Conservation (phyloP, 1,284 basidiomycete species). For the Polyporus tsugae region DNA sequence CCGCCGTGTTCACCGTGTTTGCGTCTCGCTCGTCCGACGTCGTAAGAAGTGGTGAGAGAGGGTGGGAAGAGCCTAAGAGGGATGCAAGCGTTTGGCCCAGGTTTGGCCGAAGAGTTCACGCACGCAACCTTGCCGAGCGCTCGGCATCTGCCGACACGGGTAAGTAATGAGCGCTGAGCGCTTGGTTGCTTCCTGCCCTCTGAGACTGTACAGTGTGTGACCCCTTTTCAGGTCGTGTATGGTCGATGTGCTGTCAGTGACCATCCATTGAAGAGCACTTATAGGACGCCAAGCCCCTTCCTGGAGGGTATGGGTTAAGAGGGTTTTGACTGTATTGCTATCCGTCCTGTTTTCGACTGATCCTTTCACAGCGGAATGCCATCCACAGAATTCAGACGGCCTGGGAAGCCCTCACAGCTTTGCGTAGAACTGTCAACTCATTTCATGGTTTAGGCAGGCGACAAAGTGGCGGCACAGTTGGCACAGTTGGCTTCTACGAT, state of each 20-base stretch:
- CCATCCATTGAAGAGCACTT: no score
- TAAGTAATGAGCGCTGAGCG: not conserved
- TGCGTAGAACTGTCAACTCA: not conserved
- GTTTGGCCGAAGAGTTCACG: conserved; percentile 25
- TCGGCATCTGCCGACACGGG: conserved; percentile 13
- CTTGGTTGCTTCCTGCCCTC: no score
- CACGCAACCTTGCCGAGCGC: conserved; percentile 28
- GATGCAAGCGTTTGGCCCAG: conserved; percentile 14
- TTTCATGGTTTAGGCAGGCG: not conserved
- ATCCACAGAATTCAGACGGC: not conserved
- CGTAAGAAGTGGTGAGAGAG: not conserved
- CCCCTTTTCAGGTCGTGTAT: no score
- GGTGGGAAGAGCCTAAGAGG: conserved; percentile 20
- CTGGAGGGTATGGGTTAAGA: no score
- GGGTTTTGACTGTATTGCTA: no score
- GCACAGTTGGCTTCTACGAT: not conserved
- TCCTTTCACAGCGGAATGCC: not conserved
- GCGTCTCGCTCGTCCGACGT: conserved; percentile 8
- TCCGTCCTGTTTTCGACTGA: not conserved
- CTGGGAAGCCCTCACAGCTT: not conserved
- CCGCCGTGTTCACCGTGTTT: not conserved
- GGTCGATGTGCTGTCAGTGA: no score
- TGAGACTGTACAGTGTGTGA: conserved; percentile 13
- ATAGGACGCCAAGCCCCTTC: no score
- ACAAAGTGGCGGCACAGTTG: not conserved